Evolutionary conservation across 345 rosid species (phyloP).

Genomic region (Melastoma malabathricum): DNA sequence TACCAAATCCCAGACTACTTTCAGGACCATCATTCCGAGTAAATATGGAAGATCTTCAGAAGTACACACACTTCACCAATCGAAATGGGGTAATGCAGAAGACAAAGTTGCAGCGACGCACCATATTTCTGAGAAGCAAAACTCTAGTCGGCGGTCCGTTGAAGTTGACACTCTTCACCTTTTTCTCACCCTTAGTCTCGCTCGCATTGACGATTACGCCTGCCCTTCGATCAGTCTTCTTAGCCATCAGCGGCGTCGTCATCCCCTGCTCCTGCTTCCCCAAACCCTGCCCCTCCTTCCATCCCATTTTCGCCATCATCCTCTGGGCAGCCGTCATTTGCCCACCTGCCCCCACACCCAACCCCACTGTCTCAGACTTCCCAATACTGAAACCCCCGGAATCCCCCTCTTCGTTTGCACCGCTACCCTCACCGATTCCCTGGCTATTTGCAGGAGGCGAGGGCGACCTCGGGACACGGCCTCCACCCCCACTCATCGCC

Average conservation of each 20-base stretch:
- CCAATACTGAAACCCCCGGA: conserved; percentile 70
- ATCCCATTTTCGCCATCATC: conserved; percentile 99
- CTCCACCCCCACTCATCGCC: conserved; percentile 63
- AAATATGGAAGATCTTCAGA: too few species aligned
- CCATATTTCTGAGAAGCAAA: conserved; percentile 88
- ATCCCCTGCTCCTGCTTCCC: conserved; percentile 96
- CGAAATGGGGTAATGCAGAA: background rate
- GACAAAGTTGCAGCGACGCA: conserved; percentile 12
- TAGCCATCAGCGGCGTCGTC: conserved; percentile 93
- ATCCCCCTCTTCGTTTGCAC: conserved; percentile 80
- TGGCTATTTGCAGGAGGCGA: conserved; percentile 59
- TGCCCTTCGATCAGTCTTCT: conserved; percentile 94
- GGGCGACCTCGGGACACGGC: conserved; percentile 46
- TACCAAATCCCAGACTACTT: too few species aligned
- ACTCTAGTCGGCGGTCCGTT: conserved; percentile 81
- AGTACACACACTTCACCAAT: background rate
- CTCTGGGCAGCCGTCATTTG: conserved; percentile 98
- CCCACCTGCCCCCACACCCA: conserved; percentile 95
- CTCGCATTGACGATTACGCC: conserved; percentile 96
- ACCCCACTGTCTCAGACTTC: conserved; percentile 75
- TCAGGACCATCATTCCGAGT: too few species aligned
- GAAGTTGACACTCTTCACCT: conserved; percentile 77
- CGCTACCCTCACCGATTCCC: conserved; percentile 61
- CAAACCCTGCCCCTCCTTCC: conserved; percentile 98
- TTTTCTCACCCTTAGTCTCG: conserved; percentile 67